phyloP scores from a whole-genome alignment of 371 early-diverging fungal genomes.

The Modicella reniformis region DNA sequence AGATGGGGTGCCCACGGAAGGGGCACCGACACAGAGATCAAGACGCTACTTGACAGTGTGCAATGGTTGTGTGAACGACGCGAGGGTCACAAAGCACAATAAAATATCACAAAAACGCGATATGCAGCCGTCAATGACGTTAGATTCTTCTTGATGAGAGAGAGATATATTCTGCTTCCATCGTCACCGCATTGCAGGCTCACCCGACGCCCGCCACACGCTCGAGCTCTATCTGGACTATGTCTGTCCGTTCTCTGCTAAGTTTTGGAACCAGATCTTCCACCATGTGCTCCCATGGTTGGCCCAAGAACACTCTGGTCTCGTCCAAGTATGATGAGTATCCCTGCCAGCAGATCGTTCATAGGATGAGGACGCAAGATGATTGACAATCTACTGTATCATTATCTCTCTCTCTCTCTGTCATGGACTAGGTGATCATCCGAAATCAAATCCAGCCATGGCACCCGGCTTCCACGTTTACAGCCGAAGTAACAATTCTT shows the following conservation, averaged over 20 bases:
- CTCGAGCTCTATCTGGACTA: conserved; percentile 76
- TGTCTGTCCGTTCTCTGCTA: conserved; percentile 73
- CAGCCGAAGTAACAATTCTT: conserved; percentile 66
- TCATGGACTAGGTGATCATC: conserved; percentile 60
- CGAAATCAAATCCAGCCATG: conserved; percentile 88
- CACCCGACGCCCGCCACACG: conserved; percentile 60
- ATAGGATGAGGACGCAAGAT: neutral
- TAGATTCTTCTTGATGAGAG: neutral
- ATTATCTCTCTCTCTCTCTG: neutral
- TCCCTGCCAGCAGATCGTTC: neutral
- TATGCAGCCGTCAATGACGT: neutral
- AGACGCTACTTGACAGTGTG: conserved; percentile 53
- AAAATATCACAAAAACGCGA: too few relatives aligned
- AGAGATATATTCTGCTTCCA: neutral
- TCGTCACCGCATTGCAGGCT: conserved; percentile 65
- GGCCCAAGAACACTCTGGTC: conserved; percentile 58
- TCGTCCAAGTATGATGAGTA: conserved; percentile 56
- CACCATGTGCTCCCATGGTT: conserved; percentile 70
- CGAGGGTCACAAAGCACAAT: conserved; percentile 31
- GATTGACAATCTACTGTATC: neutral
- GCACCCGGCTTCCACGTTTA: conserved; percentile 80
- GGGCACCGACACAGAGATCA: conserved; percentile 74
- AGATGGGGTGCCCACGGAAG: conserved; percentile 89
- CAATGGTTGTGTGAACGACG: conserved; percentile 46
- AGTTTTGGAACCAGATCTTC: conserved; percentile 58